phyloP scores from a whole-genome alignment of 345 rosid species.

The Syzygium grande region DNA sequence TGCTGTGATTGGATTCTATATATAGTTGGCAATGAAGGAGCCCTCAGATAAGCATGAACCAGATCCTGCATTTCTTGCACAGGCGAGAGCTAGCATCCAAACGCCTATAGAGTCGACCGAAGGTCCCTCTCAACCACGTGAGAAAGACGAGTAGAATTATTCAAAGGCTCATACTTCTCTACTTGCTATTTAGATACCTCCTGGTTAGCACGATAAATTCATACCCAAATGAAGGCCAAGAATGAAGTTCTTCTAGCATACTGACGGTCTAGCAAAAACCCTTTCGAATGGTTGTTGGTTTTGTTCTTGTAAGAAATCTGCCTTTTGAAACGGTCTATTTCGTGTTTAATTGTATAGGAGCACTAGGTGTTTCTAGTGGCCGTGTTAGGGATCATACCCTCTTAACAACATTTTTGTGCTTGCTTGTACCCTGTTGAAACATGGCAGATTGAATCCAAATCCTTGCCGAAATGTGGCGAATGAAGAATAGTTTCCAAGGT shows the following conservation, averaged over 20 bases:
- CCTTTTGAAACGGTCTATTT: neutral
- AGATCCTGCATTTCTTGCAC: slow-evolving; percentile 63
- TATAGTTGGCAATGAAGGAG: slow-evolving; percentile 82
- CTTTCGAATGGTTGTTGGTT: fast-evolving
- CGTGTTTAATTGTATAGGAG: neutral
- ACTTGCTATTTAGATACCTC: neutral
- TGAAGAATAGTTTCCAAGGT: too few relatives aligned
- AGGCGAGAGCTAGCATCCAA: slow-evolving; percentile 68
- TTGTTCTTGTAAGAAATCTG: neutral
- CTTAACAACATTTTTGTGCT: too few relatives aligned
- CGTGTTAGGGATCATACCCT: too few relatives aligned
- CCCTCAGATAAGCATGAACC: slow-evolving; percentile 77
- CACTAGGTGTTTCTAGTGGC: too few relatives aligned
- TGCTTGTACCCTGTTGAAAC: too few relatives aligned
- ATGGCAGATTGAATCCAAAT: too few relatives aligned
- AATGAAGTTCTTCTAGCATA: neutral
- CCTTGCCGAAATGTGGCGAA: too few relatives aligned
- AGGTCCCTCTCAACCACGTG: slow-evolving; percentile 23
- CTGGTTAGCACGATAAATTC: neutral
- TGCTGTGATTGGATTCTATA: slow-evolving; percentile 71
- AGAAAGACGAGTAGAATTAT: slow-evolving; percentile 34
- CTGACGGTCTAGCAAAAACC: neutral
- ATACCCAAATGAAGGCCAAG: neutral
- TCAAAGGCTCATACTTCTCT: neutral
- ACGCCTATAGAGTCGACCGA: slow-evolving; percentile 22